A percentile compares a stretch with the other conserved stretches of the same genome.
Evolutionary conservation across 805 yeast genomes (phyloP).

Genomic region (Kregervanrija delftensis): DNA sequence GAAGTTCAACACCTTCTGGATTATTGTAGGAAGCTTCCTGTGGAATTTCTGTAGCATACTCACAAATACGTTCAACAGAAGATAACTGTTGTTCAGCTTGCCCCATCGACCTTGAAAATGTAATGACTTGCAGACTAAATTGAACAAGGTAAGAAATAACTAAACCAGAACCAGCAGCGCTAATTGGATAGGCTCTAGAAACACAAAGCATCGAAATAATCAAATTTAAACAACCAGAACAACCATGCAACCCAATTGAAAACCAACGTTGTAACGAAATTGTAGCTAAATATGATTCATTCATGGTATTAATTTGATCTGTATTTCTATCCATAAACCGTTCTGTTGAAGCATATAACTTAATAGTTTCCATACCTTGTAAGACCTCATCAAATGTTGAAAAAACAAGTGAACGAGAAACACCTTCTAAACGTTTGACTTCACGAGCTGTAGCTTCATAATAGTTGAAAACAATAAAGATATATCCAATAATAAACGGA

Average conservation of each 20-base stretch:
- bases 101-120: constrained; percentile 45
- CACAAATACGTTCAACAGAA: constrained; percentile 63
- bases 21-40: constrained; percentile 55
- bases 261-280: constrained; percentile 72
- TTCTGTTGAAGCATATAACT: constrained; percentile 43
- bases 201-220: constrained; percentile 55
- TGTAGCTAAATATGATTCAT: constrained; percentile 58
- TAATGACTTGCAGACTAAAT: constrained; percentile 46
- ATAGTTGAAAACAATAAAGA: constrained; percentile 39
- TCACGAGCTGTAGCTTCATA: constrained; percentile 73
- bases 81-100: constrained; percentile 74
- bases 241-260: constrained; percentile 50
- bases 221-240: constrained; percentile 45
- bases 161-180: constrained; percentile 62
- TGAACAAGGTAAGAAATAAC: constrained; percentile 57
- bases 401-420: constrained; percentile 63
- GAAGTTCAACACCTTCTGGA: not conserved
- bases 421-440: constrained; percentile 68
- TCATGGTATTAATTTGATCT: constrained; percentile 47
- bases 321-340: constrained; percentile 45
- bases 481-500: constrained; percentile 42
- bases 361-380: constrained; percentile 59
- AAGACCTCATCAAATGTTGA: constrained; percentile 66
- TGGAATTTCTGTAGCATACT: constrained; percentile 56
- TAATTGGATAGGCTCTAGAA: constrained; percentile 50